Percentiles rank a stretch among this genome's conserved stretches.
phyloP scores from a whole-genome alignment of 1,284 basidiomycete species.

The Phaffia rhodozyma region DNA sequence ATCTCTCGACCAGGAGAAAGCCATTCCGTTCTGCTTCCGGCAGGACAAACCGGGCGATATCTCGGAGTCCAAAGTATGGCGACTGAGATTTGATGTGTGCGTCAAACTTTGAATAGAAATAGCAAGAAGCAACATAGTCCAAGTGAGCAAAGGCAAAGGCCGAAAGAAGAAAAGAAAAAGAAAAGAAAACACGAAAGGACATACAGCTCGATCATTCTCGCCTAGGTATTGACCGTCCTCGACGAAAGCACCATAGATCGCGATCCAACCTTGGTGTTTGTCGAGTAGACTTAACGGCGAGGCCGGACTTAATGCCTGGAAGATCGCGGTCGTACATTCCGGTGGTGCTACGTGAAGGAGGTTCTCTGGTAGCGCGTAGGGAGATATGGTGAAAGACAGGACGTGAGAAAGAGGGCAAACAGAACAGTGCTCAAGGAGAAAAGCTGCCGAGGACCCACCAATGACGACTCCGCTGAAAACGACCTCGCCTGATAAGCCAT shows the following conservation, averaged over 20 bases:
- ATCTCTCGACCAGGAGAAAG: background rate
- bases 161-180: background rate
- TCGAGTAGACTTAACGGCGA: background rate
- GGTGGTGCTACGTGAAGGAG: slow-evolving; percentile 9
- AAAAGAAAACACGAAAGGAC: background rate
- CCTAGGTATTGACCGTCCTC: background rate
- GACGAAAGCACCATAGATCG: slow-evolving; percentile 10
- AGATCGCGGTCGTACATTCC: slow-evolving; percentile 3
- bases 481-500: background rate
- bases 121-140: background rate
- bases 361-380: background rate
- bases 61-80: slow-evolving; percentile 9
- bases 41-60: slow-evolving; percentile 1
- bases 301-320: background rate
- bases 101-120: slow-evolving; percentile 2
- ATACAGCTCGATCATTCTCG: slow-evolving; percentile 7
- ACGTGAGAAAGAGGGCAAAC: too few relatives aligned
- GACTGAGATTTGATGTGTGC: background rate
- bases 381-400: too few relatives aligned
- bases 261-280: background rate
- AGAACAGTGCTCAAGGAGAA: background rate
- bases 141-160: background rate
- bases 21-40: slow-evolving; percentile 1
- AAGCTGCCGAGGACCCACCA: background rate
- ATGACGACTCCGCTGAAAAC: slow-evolving; percentile 11